These are phyloP conservation scores for Chernovozyma aurita DNA, from an alignment of 1,139 yeast genomes.

Conservation along the genomic window DNA sequence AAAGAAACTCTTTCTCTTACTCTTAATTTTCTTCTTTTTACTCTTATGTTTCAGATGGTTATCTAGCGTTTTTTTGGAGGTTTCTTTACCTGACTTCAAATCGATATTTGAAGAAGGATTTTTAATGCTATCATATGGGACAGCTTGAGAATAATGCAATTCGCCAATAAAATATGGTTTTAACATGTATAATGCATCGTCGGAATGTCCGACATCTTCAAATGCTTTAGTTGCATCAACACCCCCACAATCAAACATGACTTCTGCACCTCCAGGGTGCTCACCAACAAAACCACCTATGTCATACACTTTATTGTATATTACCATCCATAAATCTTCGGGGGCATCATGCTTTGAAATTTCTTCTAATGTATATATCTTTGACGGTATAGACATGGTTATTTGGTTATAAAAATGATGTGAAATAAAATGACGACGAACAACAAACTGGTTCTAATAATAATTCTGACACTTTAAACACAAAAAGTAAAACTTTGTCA, in stretches of 20 bases:
- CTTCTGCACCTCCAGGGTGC: constrained; percentile 74
- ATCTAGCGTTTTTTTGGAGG: not conserved
- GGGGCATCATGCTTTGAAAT: constrained; percentile 42
- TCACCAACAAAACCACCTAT: constrained; percentile 43
- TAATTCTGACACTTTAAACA: no score
- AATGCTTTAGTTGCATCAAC: constrained; percentile 66
- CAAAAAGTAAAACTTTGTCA: no score
- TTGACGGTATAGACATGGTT: constrained; percentile 6
- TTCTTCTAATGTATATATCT: constrained; percentile 23
- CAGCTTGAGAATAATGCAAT: constrained; percentile 18
- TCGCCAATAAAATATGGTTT: constrained; percentile 36
- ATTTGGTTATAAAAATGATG: no score
- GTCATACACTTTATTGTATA: constrained; percentile 60
- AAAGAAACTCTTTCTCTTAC: constrained; percentile 14
- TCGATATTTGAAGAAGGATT: constrained; percentile 7
- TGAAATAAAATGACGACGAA: no score
- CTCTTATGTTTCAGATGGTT: constrained; percentile 7
- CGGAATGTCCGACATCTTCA: constrained; percentile 48
- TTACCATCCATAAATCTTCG: constrained; percentile 62
- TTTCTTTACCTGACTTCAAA: not conserved
- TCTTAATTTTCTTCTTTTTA: constrained; percentile 10
- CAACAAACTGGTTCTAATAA: no score
- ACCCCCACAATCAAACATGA: constrained; percentile 65
- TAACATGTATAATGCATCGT: constrained; percentile 38
- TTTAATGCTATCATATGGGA: constrained; percentile 7